Conservation (phyloP, 495 filamentous ascomycete species). For the Chaetomium tenue region DNA sequence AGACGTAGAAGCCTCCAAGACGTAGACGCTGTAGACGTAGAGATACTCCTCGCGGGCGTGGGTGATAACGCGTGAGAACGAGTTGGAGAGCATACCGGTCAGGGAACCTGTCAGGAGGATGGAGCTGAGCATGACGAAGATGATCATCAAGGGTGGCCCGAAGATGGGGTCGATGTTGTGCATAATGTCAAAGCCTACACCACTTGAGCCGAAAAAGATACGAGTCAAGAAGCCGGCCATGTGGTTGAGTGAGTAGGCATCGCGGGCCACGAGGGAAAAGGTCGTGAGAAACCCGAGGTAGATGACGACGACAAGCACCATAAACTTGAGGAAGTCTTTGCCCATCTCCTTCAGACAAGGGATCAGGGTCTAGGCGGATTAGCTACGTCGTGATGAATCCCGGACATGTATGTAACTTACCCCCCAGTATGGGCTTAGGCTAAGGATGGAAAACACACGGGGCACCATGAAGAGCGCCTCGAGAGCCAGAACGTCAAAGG, state of each 20-base stretch:
- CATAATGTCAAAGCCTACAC: conserved; percentile 71
- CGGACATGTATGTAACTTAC: conserved; percentile 21
- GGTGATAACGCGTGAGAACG: conserved; percentile 73
- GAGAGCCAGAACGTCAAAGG: conserved; percentile 84
- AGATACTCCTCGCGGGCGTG: conserved; percentile 77
- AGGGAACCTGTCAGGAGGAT: conserved; percentile 88
- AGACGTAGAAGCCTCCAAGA: conserved; percentile 75
- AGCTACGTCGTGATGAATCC: not conserved
- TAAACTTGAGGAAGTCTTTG: conserved; percentile 88
- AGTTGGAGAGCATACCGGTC: conserved; percentile 89
- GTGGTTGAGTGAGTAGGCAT: conserved; percentile 64
- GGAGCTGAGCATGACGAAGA: conserved; percentile 84
- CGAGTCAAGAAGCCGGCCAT: conserved; percentile 89
- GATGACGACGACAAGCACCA: conserved; percentile 79
- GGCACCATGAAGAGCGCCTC: conserved; percentile 91
- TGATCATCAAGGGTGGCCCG: conserved; percentile 69
- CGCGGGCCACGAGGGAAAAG: conserved; percentile 82
- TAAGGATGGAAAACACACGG: conserved; percentile 83
- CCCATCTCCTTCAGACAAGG: conserved; percentile 92
- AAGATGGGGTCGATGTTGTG: conserved; percentile 47
- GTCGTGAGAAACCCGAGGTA: conserved; percentile 89
- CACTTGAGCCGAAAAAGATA: conserved; percentile 73
- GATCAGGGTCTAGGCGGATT: conserved; percentile 50
- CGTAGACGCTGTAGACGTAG: conserved; percentile 74
- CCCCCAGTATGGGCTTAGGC: conserved; percentile 88